A percentile compares a stretch with the other conserved stretches of the same genome.
Evolutionary conservation across 495 filamentous ascomycete genomes (phyloP).

Genomic region (Pseudotulostoma volvatum): DNA sequence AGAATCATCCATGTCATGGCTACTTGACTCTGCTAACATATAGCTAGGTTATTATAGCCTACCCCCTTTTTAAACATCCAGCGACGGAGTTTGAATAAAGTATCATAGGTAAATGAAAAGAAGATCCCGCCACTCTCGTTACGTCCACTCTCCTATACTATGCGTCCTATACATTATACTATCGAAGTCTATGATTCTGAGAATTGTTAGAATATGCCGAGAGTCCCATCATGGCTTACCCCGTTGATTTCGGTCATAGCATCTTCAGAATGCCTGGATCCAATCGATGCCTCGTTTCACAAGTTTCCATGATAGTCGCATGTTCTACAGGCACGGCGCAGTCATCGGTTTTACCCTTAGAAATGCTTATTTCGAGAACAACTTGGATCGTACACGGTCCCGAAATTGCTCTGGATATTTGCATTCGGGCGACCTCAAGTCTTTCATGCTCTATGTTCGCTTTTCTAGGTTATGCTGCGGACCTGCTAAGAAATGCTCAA

Average conservation of each 20-base stretch:
- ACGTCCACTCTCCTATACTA: too few relatives aligned
- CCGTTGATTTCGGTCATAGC: slow-evolving; percentile 10
- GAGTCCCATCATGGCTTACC: too few relatives aligned
- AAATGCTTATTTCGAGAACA: slow-evolving; percentile 3
- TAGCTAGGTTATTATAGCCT: too few relatives aligned
- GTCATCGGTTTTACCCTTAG: not conserved
- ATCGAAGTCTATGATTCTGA: too few relatives aligned
- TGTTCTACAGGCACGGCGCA: not conserved
- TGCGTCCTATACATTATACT: too few relatives aligned
- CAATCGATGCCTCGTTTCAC: not conserved
- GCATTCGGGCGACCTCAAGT: slow-evolving; percentile 1
- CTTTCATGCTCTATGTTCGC: not conserved
- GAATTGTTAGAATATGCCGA: too few relatives aligned
- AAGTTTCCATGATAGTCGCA: not conserved
- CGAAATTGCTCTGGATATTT: slow-evolving; percentile 13
- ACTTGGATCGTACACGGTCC: slow-evolving; percentile 20
- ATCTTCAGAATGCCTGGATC: slow-evolving; percentile 4
- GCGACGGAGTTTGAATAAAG: too few relatives aligned
- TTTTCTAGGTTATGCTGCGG: not conserved
- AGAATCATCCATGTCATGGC: too few relatives aligned
- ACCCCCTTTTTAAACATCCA: too few relatives aligned
- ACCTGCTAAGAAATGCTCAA: not conserved
- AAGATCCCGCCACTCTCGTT: too few relatives aligned
- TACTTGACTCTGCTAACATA: too few relatives aligned
- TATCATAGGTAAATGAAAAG: too few relatives aligned